Base-by-base conservation (phyloP, 148 eudicot species). In the Vaccinium darrowii region DNA sequence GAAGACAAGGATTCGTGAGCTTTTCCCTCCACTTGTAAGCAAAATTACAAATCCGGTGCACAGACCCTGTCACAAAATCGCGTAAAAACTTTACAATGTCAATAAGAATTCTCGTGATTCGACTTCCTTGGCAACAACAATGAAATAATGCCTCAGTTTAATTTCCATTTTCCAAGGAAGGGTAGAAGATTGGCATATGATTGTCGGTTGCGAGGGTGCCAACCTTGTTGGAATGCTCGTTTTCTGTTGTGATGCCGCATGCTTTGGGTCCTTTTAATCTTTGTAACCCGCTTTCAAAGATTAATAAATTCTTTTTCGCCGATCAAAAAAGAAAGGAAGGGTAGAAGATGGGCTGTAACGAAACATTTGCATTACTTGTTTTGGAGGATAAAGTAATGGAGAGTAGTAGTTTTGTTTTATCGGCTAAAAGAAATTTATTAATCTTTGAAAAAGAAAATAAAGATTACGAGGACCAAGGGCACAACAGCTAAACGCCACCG, bases 1-100 rank as follows among this genome's bases (percentile, higher is more conserved):
- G 72, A 91, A 93, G 92, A 91, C 91, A 33, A 93, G 84, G 63
- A 93, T 73, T 85, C 88, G 96, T 2, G 92, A 91, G 76, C 89
- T 91, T 88, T 89, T 92, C 74, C 94, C 93, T 16, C 94, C 89
- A 81, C 90, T 93, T 47, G 86, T 82, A 63, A 92, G 80, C 89
- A 91, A 87, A 83, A 93, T 91, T 65, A 91, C 88, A 85, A 84
- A 85, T 76, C 96, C 96, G 7, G 93, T 91, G 67, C 87, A 82
- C 58, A 90, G 87, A 84, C 96, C 96, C 96, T 93, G 88, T 86
- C 77, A 88, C 12, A 18, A 83, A 83, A 71, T 76, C 76, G 39
- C 78, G 83, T 47, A 10, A 16, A 10, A 15, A 83, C 33, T 53
- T 53, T 13, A 15, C 25, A 65, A 57, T 39, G 30, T 19, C 5